Percentiles rank a stretch among this genome's conserved stretches.
These are phyloP conservation scores for Penicillium paxilli DNA, from an alignment of 495 filamentous ascomycete genomes.

Conservation along the genomic window DNA sequence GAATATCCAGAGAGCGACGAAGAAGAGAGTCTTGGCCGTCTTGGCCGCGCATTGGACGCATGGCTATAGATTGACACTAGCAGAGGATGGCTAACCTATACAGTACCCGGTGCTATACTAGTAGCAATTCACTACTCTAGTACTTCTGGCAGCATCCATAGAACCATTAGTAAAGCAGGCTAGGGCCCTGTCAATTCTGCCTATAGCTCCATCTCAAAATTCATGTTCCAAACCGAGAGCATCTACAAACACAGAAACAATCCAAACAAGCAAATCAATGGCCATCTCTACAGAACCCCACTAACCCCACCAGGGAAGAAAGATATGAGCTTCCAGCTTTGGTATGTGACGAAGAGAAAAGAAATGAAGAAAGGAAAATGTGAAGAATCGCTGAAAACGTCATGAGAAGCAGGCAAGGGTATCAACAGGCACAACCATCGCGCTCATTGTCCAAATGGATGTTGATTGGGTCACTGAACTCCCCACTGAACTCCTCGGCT, in stretches of 20 bases:
- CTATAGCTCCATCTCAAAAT: neutral
- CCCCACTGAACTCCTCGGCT: slow-evolving; percentile 85
- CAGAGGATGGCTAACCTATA: too few species aligned
- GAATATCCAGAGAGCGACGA: too few species aligned
- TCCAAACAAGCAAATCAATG: slow-evolving; percentile 10
- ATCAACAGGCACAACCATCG: slow-evolving; percentile 88
- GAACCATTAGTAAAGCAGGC: neutral
- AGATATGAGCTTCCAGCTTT: slow-evolving; percentile 13
- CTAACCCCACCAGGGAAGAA: slow-evolving; percentile 5
- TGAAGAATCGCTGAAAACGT: slow-evolving; percentile 25
- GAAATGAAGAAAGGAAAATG: slow-evolving; percentile 11
- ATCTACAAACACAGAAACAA: slow-evolving; percentile 23
- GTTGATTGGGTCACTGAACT: slow-evolving; percentile 96
- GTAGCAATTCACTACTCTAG: too few species aligned
- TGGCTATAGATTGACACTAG: too few species aligned
- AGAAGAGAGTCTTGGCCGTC: too few species aligned
- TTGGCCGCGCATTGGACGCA: too few species aligned
- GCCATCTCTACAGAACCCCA: slow-evolving; percentile 21
- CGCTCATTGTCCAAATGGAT: slow-evolving; percentile 90
- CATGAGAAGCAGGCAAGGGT: slow-evolving; percentile 29
- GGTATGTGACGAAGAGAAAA: slow-evolving; percentile 13
- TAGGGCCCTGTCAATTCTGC: neutral
- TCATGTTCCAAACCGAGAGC: slow-evolving; percentile 4
- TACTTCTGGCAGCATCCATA: too few species aligned
- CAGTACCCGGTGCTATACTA: too few species aligned